Evolutionary conservation across 257 asterid species (phyloP).

Genomic region (Oldenlandia corymbosa): DNA sequence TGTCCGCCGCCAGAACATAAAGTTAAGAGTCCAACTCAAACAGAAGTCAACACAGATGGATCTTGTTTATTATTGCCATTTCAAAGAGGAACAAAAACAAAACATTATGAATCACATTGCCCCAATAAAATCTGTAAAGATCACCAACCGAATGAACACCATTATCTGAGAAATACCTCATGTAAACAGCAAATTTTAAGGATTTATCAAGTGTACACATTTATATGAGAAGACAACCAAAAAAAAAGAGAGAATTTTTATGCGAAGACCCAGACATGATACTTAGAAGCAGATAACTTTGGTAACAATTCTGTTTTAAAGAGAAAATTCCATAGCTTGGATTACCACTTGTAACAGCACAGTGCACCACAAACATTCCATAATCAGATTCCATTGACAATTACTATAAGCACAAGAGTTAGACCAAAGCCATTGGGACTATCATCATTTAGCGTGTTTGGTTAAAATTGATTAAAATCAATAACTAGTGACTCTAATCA

Average conservation of each 20-base stretch:
- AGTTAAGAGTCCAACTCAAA: not conserved
- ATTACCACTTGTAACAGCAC: no score
- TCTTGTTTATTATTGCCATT: no score
- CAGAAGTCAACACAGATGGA: not conserved
- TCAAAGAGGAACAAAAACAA: not conserved
- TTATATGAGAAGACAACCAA: not conserved
- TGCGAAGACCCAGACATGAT: not conserved
- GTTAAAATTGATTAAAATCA: not conserved
- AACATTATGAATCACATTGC: not conserved
- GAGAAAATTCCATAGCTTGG: no score
- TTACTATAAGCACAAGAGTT: not conserved
- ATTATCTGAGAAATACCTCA: not conserved
- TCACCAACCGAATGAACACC: not conserved
- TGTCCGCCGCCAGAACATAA: not conserved
- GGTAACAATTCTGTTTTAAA: no score
- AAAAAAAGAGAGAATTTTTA: not conserved
- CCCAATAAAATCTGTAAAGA: not conserved
- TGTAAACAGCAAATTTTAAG: no score
- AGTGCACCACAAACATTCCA: not conserved
- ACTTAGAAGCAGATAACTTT: not conserved
- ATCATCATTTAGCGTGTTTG: not conserved
- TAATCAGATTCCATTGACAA: not conserved
- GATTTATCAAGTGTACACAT: no score
- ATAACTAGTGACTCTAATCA: not conserved
- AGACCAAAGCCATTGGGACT: not conserved